Evolutionary conservation across 129 eudicot genomes (phyloP), one percentile per base, ranked within the genome.

Genomic region (Flaveria bidentis): DNA sequence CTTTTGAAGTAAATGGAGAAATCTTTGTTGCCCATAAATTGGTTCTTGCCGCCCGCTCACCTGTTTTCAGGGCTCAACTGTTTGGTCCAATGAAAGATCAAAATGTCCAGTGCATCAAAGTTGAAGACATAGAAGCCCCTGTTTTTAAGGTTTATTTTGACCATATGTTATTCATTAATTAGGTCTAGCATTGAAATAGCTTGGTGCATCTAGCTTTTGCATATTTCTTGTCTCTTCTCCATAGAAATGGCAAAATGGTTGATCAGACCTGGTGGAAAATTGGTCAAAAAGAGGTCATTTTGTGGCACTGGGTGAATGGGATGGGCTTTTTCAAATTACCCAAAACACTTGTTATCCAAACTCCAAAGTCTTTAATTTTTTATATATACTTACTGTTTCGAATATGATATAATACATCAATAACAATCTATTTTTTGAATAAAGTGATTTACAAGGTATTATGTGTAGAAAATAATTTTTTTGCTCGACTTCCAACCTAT

Each of bases 81-180:
- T 92, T 84, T 85, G 98, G 98, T 63, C 98, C 96, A 57, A 86
- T 92, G 96, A 92, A 86, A 83, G 98, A 90, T 74, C 89, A 85
- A 73, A 85, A 83, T 74, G 83, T 83, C 44, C 72, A 74, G 62
- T 74, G 85, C 50, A 92, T 92, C 68, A 86, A 84, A 69, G 83
- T 92, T 17, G 91, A 87, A 78, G 98, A 92, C 71, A 82, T 92
- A 25, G 89, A 92, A 80, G 78, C 90, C 62, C 88, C 94, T 33
- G 94, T 88, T 50, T 92, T 92, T 71, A 90, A 90, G 98, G 98
- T 92, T 64, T 9, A 5, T n/a, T 82, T 56, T 44, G 53, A 39
- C 30, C 30, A 16, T 39, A 13, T 45, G 9, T 47, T 23, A 39
- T 6, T 36, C 17, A 9, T 45, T 28, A 11, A 3, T 44, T 6